Percentiles rank a stretch among this genome's conserved stretches.
phyloP scores from a whole-genome alignment of 2,329 filamentous ascomycete species.

The Colletotrichum theobromicola region DNA sequence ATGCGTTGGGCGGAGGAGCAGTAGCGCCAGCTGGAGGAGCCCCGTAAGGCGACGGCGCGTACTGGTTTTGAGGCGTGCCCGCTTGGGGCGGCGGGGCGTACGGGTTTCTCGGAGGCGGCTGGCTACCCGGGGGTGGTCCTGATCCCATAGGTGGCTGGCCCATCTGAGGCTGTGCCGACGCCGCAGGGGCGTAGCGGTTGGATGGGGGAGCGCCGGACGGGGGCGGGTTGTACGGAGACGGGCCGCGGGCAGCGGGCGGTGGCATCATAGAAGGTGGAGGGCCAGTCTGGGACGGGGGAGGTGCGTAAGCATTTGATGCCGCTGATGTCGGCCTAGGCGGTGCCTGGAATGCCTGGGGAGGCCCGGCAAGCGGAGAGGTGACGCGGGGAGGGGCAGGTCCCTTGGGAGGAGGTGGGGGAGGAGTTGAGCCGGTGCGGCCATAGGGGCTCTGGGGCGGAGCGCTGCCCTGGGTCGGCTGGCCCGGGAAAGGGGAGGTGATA shows the following conservation, averaged over 20 bases:
- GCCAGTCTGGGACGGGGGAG: constrained; percentile 50
- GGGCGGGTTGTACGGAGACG: constrained; percentile 87
- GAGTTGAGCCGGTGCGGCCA: constrained; percentile 68
- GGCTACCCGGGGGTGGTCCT: constrained; percentile 45
- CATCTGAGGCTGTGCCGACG: constrained; percentile 57
- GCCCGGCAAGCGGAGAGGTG: constrained; percentile 71
- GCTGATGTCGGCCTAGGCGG: constrained; percentile 59
- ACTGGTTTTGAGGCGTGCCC: constrained; percentile 56
- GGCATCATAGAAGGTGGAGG: constrained; percentile 35
- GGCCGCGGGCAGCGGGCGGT: constrained; percentile 71
- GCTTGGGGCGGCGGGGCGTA: constrained; percentile 53
- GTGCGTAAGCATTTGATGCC: constrained; percentile 68
- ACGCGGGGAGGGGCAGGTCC: constrained; percentile 73
- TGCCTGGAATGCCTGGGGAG: constrained; percentile 51
- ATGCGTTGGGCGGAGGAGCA: constrained; percentile 31
- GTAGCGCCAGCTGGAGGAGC: constrained; percentile 39
- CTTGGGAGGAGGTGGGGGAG: constrained; percentile 85
- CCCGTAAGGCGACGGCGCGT: constrained; percentile 63
- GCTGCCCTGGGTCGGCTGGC: constrained; percentile 59
- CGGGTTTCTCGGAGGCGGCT: constrained; percentile 47
- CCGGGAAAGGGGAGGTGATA: constrained; percentile 78
- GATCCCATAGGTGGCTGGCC: constrained; percentile 46
- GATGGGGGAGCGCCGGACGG: constrained; percentile 72
- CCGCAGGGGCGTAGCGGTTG: constrained; percentile 77
- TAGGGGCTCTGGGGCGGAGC: constrained; percentile 66